phyloP scores from a whole-genome alignment of 768 basidiomycete species.

The Suillus hirtellus region DNA sequence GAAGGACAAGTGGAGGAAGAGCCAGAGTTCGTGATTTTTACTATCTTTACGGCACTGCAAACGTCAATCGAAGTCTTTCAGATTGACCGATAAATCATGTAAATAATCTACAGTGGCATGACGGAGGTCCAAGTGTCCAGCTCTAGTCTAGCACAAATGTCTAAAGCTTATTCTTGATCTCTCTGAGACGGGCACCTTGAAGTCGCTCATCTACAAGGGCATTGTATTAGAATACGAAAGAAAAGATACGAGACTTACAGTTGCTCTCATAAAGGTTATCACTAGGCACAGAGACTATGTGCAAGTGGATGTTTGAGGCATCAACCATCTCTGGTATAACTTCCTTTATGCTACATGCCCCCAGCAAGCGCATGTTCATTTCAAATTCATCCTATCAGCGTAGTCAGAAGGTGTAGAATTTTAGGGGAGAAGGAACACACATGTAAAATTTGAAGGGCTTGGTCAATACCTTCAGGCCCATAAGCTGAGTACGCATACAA shows the following conservation, averaged over 20 bases:
- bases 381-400: conserved; percentile 81
- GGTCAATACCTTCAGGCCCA: conserved; percentile 79
- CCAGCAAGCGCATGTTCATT: conserved; percentile 91
- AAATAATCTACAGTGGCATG: background rate
- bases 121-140: background rate
- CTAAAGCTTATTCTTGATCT: conserved; percentile 25
- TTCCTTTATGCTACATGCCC: conserved; percentile 74
- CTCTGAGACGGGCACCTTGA: conserved; percentile 20
- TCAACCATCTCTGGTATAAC: conserved; percentile 85
- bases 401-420: background rate
- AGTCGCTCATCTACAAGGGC: conserved; percentile 31
- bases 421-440: conserved; percentile 37
- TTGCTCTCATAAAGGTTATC: conserved; percentile 34
- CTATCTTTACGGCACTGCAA: too few relatives aligned
- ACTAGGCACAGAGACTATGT: conserved; percentile 27
- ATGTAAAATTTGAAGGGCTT: conserved; percentile 72
- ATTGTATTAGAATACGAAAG: conserved; percentile 7
- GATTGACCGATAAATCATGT: background rate
- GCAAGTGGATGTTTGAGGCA: conserved; percentile 38
- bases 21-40: too few relatives aligned
- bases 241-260: conserved; percentile 28
- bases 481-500: conserved; percentile 83
- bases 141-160: background rate
- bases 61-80: background rate
- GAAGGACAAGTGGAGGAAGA: too few relatives aligned